Base-by-base conservation (phyloP, 1,284 basidiomycete genomes). In the Ganoderma resinaceum region DNA sequence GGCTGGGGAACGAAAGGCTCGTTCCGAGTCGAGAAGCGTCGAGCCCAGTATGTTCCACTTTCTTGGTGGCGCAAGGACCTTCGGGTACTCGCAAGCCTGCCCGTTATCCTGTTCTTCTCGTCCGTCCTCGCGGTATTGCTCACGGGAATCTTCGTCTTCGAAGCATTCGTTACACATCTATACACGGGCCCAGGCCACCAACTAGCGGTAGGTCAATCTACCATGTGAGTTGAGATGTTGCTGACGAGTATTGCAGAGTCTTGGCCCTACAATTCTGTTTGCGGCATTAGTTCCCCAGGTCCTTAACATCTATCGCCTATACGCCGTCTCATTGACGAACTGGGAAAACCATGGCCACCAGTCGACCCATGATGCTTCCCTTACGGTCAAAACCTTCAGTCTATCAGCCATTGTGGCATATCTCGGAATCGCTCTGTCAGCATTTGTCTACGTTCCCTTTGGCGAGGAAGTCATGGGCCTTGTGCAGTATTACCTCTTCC, bases 331-430 rank as follows among this genome's bases (percentile, higher is more conserved):
- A 9, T 86, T 98, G 64, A 97, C 97, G 0, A 81, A 87, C 62
- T 98, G 95, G 94, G 97, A 99, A 81, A 95, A 97, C 77, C 95
- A 98, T 78, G 85, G 88, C 2, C 94, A 95, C 72, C 86, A 92
- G 73, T 92, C 91, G 2, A 87, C 89, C 1, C 90, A 95, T 77
- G 87, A 90, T 69, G 87, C 90, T 18, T 95, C 93, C 8, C 85
- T 98, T 40, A 97, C 97, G 7, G 84, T 94, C 77, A 99, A 99
- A 81, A 93, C 95, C 0, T 99, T 99, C 79, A 90, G 92, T 0
- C 86, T 98, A 71, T 93, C 93, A 58, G 91, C 92, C 3, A 89
- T 98, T 75, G 95, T 97, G 29, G 93, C 97, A 0, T 99, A 97
- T 79, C 89, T 95, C 57, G 92, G 93, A 55, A 87, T 97, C 18